These are phyloP conservation scores for Spathaspora boniae DNA, from an alignment of 805 yeast species.

Conservation along the genomic window DNA sequence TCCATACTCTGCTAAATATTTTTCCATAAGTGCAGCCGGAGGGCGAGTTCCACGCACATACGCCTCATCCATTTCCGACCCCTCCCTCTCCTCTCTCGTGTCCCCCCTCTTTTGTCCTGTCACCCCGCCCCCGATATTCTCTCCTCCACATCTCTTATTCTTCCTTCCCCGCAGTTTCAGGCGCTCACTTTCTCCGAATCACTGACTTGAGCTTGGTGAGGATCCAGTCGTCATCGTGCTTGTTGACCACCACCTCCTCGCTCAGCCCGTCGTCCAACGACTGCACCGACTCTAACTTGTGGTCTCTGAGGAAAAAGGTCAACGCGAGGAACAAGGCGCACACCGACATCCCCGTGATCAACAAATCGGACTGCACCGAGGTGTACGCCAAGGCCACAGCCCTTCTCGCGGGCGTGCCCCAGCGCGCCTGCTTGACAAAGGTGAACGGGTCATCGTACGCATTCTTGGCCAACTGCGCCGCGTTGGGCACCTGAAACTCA, in stretches of 20 bases:
- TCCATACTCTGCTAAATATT: too few relatives aligned
- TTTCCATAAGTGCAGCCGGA: too few relatives aligned
- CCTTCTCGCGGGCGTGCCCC: constrained; percentile 61
- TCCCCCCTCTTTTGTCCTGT: background rate
- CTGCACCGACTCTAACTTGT: constrained; percentile 37
- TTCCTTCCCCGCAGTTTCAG: background rate
- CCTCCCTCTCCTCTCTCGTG: background rate
- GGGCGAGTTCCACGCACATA: too few relatives aligned
- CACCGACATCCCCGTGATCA: constrained; percentile 52
- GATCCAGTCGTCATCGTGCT: constrained; percentile 6
- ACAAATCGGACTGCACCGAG: constrained; percentile 54
- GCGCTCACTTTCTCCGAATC: background rate
- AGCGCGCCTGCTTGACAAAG: constrained; percentile 43
- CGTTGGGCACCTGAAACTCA: constrained; percentile 11
- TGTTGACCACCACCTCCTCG: constrained; percentile 8
- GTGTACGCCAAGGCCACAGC: constrained; percentile 58
- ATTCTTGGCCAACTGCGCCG: constrained; percentile 15
- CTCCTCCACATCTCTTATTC: background rate
- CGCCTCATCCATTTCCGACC: background rate
- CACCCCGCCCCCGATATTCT: background rate
- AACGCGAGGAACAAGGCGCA: constrained; percentile 45
- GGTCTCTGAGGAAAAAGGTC: constrained; percentile 36
- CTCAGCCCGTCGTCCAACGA: constrained; percentile 18
- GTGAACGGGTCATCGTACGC: constrained; percentile 46
- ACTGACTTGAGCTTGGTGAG: constrained; percentile 4